A percentile compares a stretch with the other conserved stretches of the same genome.
These are phyloP conservation scores for Ustilago tritici DNA, from an alignment of 1,284 basidiomycete species.

Conservation along the genomic window DNA sequence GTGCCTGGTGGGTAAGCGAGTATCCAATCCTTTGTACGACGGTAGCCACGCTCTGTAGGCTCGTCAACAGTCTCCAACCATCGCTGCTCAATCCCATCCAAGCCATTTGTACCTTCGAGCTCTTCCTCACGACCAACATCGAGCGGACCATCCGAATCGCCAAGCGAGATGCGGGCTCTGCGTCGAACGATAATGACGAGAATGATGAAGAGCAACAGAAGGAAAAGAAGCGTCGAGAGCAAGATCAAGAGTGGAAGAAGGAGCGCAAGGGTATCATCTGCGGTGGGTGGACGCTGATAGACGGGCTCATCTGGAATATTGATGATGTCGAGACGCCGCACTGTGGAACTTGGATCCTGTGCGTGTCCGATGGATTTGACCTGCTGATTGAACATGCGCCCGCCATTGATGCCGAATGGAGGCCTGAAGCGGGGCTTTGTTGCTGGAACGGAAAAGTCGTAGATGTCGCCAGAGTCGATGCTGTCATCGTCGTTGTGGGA, in stretches of 20 bases:
- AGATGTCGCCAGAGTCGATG: constrained; percentile 11
- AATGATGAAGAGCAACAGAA: constrained; percentile 72
- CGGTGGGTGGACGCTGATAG: constrained; percentile 43
- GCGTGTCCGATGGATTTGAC: constrained; percentile 44
- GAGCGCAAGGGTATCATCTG: constrained; percentile 58
- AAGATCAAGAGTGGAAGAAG: constrained; percentile 79
- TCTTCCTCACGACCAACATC: constrained; percentile 85
- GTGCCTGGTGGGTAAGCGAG: constrained; percentile 47
- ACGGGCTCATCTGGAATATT: constrained; percentile 37
- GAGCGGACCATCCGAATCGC: constrained; percentile 89
- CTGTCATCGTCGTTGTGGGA: constrained; percentile 8
- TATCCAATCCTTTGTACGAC: constrained; percentile 84
- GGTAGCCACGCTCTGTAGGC: constrained; percentile 78
- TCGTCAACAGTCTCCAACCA: constrained; percentile 90
- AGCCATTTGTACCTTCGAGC: constrained; percentile 85
- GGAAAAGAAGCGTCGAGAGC: constrained; percentile 89
- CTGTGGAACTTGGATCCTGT: constrained; percentile 36
- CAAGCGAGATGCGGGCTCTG: constrained; percentile 73
- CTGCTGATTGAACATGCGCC: constrained; percentile 43
- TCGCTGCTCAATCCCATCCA: constrained; percentile 87
- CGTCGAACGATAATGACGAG: constrained; percentile 62
- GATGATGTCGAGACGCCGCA: constrained; percentile 29
- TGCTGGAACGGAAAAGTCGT: constrained; percentile 12
- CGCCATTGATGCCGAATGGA: constrained; percentile 40
- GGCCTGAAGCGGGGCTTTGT: constrained; percentile 38